A percentile compares a stretch with the other conserved stretches of the same genome.
These are phyloP conservation scores for Amaranthus tricolor DNA, from an alignment of 179 eudicot genomes.

Conservation along the genomic window DNA sequence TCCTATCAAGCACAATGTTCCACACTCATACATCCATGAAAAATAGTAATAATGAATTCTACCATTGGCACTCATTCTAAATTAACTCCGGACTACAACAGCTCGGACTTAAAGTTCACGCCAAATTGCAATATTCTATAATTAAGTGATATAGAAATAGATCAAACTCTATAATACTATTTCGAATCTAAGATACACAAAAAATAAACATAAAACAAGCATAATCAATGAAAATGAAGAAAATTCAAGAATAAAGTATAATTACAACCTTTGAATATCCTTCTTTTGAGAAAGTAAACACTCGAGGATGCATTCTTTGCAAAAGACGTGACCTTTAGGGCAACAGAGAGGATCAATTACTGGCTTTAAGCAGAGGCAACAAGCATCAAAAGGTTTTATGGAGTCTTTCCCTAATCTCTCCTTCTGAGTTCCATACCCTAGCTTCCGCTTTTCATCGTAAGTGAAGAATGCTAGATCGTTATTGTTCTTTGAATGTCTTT, in stretches of 20 bases:
- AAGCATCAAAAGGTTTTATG: slow-evolving; percentile 85
- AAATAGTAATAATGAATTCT: too few relatives aligned
- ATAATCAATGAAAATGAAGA: neutral
- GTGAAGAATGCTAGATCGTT: slow-evolving; percentile 94
- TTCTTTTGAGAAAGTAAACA: slow-evolving; percentile 89
- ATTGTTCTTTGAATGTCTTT: slow-evolving; percentile 97
- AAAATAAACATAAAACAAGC: neutral
- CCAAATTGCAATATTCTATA: too few relatives aligned
- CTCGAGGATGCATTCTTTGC: slow-evolving; percentile 88
- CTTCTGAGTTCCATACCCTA: slow-evolving; percentile 91
- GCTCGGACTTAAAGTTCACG: too few relatives aligned
- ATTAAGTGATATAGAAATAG: too few relatives aligned
- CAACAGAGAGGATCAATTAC: slow-evolving; percentile 78
- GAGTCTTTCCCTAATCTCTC: slow-evolving; percentile 94
- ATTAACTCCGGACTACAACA: too few relatives aligned
- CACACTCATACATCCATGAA: too few relatives aligned
- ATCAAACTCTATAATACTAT: too few relatives aligned
- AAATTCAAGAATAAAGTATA: too few relatives aligned
- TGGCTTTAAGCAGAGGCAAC: slow-evolving; percentile 84
- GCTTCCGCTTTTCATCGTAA: slow-evolving; percentile 85
- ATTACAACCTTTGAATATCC: slow-evolving; percentile 66
- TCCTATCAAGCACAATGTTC: too few relatives aligned
- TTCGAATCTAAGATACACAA: neutral
- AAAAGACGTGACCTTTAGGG: slow-evolving; percentile 85
- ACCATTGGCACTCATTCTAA: too few relatives aligned